phyloP scores from a whole-genome alignment of 192 early-diverging fungal species.

The Dimargaris xerosporica region DNA sequence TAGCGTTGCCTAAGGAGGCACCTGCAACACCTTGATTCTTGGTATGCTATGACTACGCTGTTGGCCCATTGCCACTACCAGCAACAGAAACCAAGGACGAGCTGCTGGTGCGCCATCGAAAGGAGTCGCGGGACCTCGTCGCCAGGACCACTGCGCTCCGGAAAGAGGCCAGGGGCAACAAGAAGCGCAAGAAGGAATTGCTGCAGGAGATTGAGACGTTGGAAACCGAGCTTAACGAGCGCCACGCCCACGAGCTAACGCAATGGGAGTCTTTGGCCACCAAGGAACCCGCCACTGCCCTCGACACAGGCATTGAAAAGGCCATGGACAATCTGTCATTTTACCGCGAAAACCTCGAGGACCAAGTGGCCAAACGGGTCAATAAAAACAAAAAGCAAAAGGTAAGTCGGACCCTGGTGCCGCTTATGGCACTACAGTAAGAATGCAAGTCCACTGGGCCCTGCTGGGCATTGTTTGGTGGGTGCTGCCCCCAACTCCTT shows the following conservation, averaged over 20 bases:
- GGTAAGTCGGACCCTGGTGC: too few species aligned
- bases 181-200: slow-evolving; percentile 88
- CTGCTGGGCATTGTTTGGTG: too few species aligned
- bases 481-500: too few species aligned
- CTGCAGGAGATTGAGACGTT: slow-evolving; percentile 43
- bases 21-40: not conserved
- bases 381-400: slow-evolving; percentile 14
- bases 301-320: slow-evolving; percentile 1
- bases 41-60: not conserved
- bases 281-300: slow-evolving; percentile 1
- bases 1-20: not conserved
- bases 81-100: slow-evolving; percentile 39
- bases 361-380: too few species aligned
- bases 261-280: slow-evolving; percentile 14
- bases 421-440: too few species aligned
- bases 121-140: slow-evolving; percentile 58
- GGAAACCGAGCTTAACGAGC: slow-evolving; percentile 40
- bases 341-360: too few species aligned
- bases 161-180: slow-evolving; percentile 55
- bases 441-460: too few species aligned
- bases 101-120: slow-evolving; percentile 52
- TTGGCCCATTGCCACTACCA: not conserved
- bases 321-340: slow-evolving; percentile 15
- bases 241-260: slow-evolving; percentile 46
- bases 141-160: slow-evolving; percentile 56